These are phyloP conservation scores for Gloeophyllum trabeum DNA, from an alignment of 768 basidiomycete species.

Conservation along the genomic window DNA sequence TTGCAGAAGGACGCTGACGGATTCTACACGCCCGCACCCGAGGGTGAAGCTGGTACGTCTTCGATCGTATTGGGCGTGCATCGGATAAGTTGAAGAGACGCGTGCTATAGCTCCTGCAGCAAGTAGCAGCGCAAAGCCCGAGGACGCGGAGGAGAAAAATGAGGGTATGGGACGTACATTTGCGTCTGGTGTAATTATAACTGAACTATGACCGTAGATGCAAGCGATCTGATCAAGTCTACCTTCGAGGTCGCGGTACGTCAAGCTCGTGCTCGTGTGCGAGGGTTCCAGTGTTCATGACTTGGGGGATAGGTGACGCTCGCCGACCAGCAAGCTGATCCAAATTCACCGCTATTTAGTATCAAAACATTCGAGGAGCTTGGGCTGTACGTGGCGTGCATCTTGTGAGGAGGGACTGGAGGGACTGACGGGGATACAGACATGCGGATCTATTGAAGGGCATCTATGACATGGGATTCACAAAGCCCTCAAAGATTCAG, in stretches of 20 bases:
- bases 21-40: constrained; percentile 49
- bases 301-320: constrained; percentile 64
- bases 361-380: constrained; percentile 93
- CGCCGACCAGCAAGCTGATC: constrained; percentile 91
- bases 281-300: not conserved
- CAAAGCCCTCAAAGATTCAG: constrained; percentile 98
- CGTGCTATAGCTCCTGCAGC: too few species aligned
- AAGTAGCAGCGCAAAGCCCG: too few species aligned
- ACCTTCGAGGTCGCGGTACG: constrained; percentile 74
- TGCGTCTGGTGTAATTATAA: too few species aligned
- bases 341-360: constrained; percentile 91
- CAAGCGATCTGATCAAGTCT: constrained; percentile 62
- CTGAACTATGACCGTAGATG: constrained; percentile 15
- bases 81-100: too few species aligned
- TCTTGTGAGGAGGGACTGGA: too few species aligned
- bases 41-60: constrained; percentile 22
- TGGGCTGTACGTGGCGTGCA: constrained; percentile 57
- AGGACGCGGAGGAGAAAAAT: too few species aligned
- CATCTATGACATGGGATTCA: constrained; percentile 90
- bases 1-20: constrained; percentile 76
- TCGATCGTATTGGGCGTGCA: not conserved
- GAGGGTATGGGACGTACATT: too few species aligned
- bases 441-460: constrained; percentile 86
- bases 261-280: constrained; percentile 15
- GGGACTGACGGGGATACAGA: constrained; percentile 58